Evolutionary conservation across 148 eudicot genomes (phyloP), one percentile per base, ranked within the genome.

Genomic region (Polygonum aviculare): DNA sequence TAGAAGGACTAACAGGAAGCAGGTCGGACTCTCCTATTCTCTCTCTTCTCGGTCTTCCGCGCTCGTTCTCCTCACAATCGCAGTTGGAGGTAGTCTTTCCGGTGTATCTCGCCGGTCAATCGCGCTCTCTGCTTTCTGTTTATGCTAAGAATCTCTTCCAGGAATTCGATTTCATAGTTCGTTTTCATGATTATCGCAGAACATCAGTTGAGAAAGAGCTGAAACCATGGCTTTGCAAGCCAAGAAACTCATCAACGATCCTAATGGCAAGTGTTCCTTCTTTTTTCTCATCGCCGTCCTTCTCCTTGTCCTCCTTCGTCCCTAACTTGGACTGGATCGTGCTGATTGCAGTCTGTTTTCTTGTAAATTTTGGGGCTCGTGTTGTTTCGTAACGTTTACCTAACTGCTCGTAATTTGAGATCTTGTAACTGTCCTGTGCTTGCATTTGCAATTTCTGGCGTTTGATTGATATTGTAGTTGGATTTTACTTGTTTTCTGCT

Each of bases 211-310:
- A 72, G 51, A 72, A 45, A 48, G 75, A 72, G 75, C 72, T 67
- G 51, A 54, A 33, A 75, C 59, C 35, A 91, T 91, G 96, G 80
- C 88, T 76, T 86, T 87, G 76, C 89, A 84, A 31, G 82, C 75
- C 38, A 90, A 89, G 79, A 93, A 93, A 71, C 88, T 93, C 86
- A 90, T 93, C 83, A 87, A 87, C 77, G 80, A 93, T 47, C 97
- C 97, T 62, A 39, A 59, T 69, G 77, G 75, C 72, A n/a, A 45
- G 65, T 33, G 10, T 38, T 26, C 38, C n/a, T 47, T 33, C 22
- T 15, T 22, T 44, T 44, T 44, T 44, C 47, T 44, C 47, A 44
- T 44, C 31, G 31, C 31, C 31, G 0, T 26, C 31, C 38, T 21
- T 18, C 73, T 62, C 14, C 33, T 15, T 41, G 5, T 31, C 54